Conservation (phyloP, 441 rosid species). For the Biscutella auriculata region DNA sequence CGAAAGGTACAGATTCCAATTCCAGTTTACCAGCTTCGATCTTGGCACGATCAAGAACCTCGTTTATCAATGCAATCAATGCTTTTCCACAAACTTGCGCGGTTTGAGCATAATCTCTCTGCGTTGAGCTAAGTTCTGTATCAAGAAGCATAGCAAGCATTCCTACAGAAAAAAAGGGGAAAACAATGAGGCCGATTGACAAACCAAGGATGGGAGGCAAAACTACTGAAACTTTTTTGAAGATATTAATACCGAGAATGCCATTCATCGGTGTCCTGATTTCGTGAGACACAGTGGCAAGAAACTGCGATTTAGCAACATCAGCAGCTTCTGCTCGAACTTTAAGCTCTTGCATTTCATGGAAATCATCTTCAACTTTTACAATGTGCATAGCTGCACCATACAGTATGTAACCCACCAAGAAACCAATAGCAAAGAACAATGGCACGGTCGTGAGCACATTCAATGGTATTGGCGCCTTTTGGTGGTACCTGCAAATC, state of each 20-base stretch:
- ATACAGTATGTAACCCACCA: slow-evolving; percentile 70
- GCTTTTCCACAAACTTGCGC: slow-evolving; percentile 96
- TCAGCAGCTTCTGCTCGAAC: slow-evolving; percentile 91
- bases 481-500: slow-evolving; percentile 83
- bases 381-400: slow-evolving; percentile 68
- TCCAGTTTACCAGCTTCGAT: slow-evolving; percentile 92
- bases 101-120: slow-evolving; percentile 86
- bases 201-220: not conserved
- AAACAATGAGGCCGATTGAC: not conserved
- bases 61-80: slow-evolving; percentile 80
- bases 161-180: slow-evolving; percentile 27
- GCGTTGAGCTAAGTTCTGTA: slow-evolving; percentile 79
- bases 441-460: slow-evolving; percentile 58
- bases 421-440: slow-evolving; percentile 56
- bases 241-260: slow-evolving; percentile 51
- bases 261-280: slow-evolving; percentile 99
- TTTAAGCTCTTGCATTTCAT: slow-evolving; percentile 70
- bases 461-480: slow-evolving; percentile 62
- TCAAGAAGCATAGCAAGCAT: slow-evolving; percentile 86
- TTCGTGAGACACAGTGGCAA: slow-evolving; percentile 93
- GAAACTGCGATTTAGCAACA: slow-evolving; percentile 91
- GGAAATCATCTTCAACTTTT: slow-evolving; percentile 80
- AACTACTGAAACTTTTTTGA: not conserved
- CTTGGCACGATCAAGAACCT: slow-evolving; percentile 97
- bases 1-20: slow-evolving; percentile 70